Conservation (phyloP, 441 rosid species). For the Kokia cookei region DNA sequence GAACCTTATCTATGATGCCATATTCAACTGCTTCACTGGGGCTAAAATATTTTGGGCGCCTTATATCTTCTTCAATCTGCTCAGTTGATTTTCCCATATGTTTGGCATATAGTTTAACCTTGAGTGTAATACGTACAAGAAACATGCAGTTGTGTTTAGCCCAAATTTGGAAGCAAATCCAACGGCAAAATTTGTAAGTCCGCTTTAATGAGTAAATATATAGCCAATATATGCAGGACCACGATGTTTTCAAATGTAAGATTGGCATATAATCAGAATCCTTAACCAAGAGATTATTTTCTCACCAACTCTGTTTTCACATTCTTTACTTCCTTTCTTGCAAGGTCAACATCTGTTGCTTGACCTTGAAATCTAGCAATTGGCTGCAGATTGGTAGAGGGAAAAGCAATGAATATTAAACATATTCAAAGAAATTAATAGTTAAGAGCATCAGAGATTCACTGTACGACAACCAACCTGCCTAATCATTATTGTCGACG, state of each 20-base stretch:
- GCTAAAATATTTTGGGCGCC: conserved; percentile 81
- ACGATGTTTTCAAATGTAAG: neutral
- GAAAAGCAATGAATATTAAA: neutral
- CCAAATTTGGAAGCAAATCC: neutral
- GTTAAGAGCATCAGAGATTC: conserved; percentile 7
- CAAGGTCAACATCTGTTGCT: conserved; percentile 76
- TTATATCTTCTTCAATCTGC: conserved; percentile 78
- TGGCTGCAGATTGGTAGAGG: conserved; percentile 48
- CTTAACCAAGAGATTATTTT: conserved; percentile 1
- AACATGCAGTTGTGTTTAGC: conserved; percentile 2
- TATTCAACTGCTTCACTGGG: conserved; percentile 95
- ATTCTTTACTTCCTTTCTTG: conserved; percentile 63
- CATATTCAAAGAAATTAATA: neutral
- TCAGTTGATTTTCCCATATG: conserved; percentile 67
- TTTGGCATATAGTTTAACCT: conserved; percentile 73
- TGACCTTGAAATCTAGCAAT: conserved; percentile 93
- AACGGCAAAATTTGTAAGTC: neutral
- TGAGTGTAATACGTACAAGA: neutral
- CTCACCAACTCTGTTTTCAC: conserved; percentile 76
- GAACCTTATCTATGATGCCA: conserved; percentile 89
- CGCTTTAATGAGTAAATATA: neutral
- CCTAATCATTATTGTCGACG: conserved; percentile 86
- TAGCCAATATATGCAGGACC: neutral
- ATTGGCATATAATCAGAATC: conserved; percentile 1
- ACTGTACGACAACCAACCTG: conserved; percentile 44